Evolutionary conservation across 2,329 filamentous ascomycete species (phyloP), one percentile per base, ranked within the genome.

Genomic region (Coniochaeta sp.): DNA sequence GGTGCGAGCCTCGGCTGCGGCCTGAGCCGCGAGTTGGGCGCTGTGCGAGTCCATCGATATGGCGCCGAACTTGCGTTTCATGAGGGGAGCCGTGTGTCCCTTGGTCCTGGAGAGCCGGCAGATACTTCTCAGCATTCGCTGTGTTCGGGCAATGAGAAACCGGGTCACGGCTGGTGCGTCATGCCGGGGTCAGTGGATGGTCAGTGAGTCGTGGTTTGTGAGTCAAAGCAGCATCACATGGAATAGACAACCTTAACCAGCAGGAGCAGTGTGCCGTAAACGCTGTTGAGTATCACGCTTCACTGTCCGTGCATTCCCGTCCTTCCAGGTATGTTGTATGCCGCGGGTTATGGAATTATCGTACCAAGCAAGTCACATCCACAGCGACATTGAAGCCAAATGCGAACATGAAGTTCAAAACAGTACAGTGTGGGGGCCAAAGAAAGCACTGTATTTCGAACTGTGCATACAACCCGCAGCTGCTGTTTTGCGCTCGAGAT

Each of bases 31-130:
- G 44, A 34, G 42, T 24, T 32, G 42, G 30, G 55, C 52, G 28
- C 47, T 47, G 26, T 59, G 16, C 34, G 58, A 22, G 24, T 47
- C 52, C 44, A 59, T 28, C 58, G 59, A 62, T 19, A 59, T 60
- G 42, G 57, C 52, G 32, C 61, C 50, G 24, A 65, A 55, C 57
- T 65, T 67, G 55, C 67, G 67, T 61, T 68, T 68, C 67, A 68
- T 68, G 56, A 60, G 57, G 38, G 22, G 52, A 22, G 30, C 24
- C 19, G 34, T 34, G 12, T 4, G n/a, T 22, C 42, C 42, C n/a
- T 12, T 22, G 34, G 54, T 36, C 30, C 22, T 56, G 54, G 22
- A 56, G 47, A 52, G 47, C 30, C 47, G 47, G 47, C 47, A 52
- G 12, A 52, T 52, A 28, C 24, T 52, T 30, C 47, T 30, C 8